Conservation (phyloP, 306 rosid species). For the Quercus berberidifolia region DNA sequence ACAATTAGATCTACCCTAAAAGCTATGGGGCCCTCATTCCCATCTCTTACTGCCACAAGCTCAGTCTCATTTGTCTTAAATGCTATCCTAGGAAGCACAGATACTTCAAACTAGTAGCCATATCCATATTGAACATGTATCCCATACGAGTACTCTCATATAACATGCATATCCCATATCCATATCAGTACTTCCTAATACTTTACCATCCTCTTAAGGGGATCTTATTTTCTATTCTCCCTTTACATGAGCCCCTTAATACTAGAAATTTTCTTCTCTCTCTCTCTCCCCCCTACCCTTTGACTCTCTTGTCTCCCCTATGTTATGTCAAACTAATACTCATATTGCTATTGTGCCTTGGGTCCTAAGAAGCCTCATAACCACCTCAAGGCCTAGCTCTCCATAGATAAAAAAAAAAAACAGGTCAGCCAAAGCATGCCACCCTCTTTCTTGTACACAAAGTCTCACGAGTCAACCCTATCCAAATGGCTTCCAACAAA, state of each 20-base stretch:
- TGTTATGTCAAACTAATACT: not conserved
- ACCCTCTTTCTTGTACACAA: not conserved
- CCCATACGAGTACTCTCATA: too few relatives aligned
- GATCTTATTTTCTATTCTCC: not conserved
- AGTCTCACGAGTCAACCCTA: not conserved
- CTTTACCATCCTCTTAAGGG: not conserved
- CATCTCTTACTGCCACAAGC: not conserved
- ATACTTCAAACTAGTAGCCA: too few relatives aligned
- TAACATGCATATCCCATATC: too few relatives aligned
- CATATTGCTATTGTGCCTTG: not conserved
- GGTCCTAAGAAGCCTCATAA: not conserved
- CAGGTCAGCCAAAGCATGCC: not conserved
- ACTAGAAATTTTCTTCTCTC: not conserved
- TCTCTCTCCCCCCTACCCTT: not conserved
- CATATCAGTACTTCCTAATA: not conserved
- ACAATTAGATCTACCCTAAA: not conserved
- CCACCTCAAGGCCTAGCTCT: not conserved
- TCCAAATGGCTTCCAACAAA: not conserved
- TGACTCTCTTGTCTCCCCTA: not conserved
- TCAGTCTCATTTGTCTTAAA: too few relatives aligned
- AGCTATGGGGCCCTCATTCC: not conserved
- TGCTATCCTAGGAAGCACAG: too few relatives aligned
- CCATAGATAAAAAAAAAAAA: not conserved
- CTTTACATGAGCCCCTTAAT: not conserved
- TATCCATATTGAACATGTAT: too few relatives aligned